phyloP scores from a whole-genome alignment of 768 basidiomycete species.

The Naganishia friedmannii region DNA sequence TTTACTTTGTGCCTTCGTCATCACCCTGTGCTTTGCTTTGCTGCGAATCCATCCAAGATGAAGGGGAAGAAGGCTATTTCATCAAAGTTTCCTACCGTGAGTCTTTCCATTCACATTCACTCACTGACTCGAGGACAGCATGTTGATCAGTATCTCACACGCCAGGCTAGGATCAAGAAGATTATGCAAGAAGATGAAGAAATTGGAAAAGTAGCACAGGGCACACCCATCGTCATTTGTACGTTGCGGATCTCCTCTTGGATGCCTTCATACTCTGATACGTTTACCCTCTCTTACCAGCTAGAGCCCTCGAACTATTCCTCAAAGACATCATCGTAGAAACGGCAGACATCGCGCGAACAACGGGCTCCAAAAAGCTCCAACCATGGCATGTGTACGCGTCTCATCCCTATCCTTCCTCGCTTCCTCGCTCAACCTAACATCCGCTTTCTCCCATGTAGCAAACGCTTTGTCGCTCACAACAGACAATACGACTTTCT shows the following conservation, averaged over 20 bases:
- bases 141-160: not conserved
- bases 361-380: slow-evolving; percentile 79
- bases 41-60: not conserved
- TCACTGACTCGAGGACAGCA: no score
- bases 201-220: slow-evolving; percentile 95
- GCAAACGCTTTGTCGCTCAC: slow-evolving; percentile 86
- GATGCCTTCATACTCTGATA: no score
- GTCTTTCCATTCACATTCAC: no score
- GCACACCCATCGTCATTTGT: slow-evolving; percentile 96
- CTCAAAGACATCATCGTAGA: slow-evolving; percentile 78
- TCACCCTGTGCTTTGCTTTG: not conserved
- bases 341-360: slow-evolving; percentile 71
- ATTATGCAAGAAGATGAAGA: slow-evolving; percentile 99
- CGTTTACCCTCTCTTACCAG: no score
- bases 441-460: slow-evolving; percentile 46
- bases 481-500: slow-evolving; percentile 90
- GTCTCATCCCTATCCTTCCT: slow-evolving; percentile 39
- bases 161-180: slow-evolving; percentile 84
- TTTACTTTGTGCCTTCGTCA: slow-evolving; percentile 25
- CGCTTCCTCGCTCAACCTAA: slow-evolving; percentile 2
- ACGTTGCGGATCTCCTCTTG: slow-evolving; percentile 50
- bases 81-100: slow-evolving; percentile 23
- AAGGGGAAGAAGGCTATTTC: slow-evolving; percentile 30
- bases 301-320: slow-evolving; percentile 91
- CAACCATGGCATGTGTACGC: slow-evolving; percentile 91